These are phyloP conservation scores for Theobroma cacao DNA, from an alignment of 345 rosid genomes.

Conservation along the genomic window DNA sequence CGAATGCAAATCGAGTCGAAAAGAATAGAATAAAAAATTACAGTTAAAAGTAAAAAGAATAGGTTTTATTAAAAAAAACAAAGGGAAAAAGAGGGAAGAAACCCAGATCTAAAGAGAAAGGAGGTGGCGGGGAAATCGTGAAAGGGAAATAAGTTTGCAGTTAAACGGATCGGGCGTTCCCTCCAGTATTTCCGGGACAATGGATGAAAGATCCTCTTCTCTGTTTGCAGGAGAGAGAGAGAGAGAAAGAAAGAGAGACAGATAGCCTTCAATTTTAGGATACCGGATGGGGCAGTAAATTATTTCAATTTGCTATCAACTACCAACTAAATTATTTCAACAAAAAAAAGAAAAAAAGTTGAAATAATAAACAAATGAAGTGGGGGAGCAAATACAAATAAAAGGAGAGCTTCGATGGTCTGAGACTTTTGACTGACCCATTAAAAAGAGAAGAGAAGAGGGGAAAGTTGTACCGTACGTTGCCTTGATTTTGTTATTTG, in stretches of 20 bases:
- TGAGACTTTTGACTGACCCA: no score
- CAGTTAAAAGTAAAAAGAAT: background rate
- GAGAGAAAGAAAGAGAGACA: background rate
- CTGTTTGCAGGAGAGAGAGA: background rate
- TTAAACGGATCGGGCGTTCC: conserved; percentile 17
- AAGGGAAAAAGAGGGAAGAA: background rate
- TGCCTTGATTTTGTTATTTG: background rate
- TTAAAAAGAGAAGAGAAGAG: no score
- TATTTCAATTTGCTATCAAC: background rate
- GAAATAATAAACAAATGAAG: background rate
- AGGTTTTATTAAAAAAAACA: background rate
- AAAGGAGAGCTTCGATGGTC: background rate
- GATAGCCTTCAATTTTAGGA: background rate
- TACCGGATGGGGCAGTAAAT: background rate
- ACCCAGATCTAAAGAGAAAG: conserved; percentile 12
- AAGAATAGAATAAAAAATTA: background rate
- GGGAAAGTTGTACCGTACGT: no score
- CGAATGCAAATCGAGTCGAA: background rate
- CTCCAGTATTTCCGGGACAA: conserved; percentile 29
- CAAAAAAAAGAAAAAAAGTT: background rate
- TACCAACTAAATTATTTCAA: background rate
- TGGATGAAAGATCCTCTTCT: conserved; percentile 21
- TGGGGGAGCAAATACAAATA: background rate
- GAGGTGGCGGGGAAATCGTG: conserved; percentile 11
- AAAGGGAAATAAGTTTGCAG: background rate